Base-by-base conservation (phyloP, 1,284 basidiomycete species). In the Amylostereum areolatum region DNA sequence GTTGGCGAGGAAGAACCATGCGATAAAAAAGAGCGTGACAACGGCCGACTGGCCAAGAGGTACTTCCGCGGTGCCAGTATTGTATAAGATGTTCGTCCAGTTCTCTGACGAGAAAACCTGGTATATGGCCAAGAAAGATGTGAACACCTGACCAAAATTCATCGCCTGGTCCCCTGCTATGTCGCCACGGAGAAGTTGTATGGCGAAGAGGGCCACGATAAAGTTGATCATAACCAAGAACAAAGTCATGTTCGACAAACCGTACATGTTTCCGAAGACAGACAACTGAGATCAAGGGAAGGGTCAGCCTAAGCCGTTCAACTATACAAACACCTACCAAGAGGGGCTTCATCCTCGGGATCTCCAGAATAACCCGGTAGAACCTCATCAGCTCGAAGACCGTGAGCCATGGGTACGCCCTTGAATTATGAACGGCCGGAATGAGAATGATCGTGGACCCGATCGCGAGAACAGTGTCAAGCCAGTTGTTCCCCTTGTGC, bases 91-190 rank as follows among this genome's bases (percentile, higher is more conserved):
- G 48, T 78, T 73, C 2, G 89, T 90, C 96, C 96, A 99, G 65
- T 98, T 90, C 66, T 99, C 96, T 0, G 92, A 92, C 0, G 94
- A 93, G 69, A 95, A 92, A 5, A 98, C 76, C 67, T 96, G 83
- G 64, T 97, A 99, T 62, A 96, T 80, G 5, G 82, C 92, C 24
- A 98, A 68, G 65, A 96, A 98, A 0, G 90, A 74, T 62, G 92
- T 95, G 74, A 84, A 96, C 4, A 93, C 72, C 58, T 94, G 83
- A n/a, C 88, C 85, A 66, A 95, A 98, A 55, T 89, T 90, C 73
- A 94, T 85, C 6, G 76, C 67, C 3, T 68, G 59, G 27, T 70
- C 71, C 12, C 68, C 63, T 2, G 67, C 64, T 55, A 95, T 73
- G 62, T 97, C 92, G 1, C 95, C 95, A 24, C 93, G 84, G 31